A percentile compares a stretch with the other conserved stretches of the same genome.
Conservation (phyloP, 257 asterid genomes). For the Hygrophila difformis region DNA sequence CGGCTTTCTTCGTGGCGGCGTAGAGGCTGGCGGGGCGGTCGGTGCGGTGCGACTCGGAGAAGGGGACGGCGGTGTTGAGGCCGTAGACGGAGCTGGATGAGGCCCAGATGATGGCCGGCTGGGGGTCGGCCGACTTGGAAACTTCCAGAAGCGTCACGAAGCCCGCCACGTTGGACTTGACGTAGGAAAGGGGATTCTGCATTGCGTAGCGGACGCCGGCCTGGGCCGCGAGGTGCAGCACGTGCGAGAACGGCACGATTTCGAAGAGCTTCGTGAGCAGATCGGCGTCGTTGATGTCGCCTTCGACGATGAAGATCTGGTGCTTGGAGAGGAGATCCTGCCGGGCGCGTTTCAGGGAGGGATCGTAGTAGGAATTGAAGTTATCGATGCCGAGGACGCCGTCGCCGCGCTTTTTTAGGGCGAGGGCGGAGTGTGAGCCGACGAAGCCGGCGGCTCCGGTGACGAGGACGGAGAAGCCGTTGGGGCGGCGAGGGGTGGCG, state of each 20-base stretch:
- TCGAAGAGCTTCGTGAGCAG: slow-evolving; percentile 60
- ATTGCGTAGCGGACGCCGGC: slow-evolving; percentile 99
- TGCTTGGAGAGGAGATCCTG: slow-evolving; percentile 37
- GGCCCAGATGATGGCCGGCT: slow-evolving; percentile 95
- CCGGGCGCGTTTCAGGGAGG: slow-evolving; percentile 57
- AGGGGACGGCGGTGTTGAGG: slow-evolving; percentile 59
- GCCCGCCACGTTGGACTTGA: slow-evolving; percentile 70
- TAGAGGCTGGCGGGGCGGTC: slow-evolving; percentile 91
- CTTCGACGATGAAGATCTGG: slow-evolving; percentile 58
- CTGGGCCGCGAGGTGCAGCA: slow-evolving; percentile 87
- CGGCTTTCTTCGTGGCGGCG: slow-evolving; percentile 95
- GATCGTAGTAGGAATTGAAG: slow-evolving; percentile 86
- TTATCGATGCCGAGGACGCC: slow-evolving; percentile 86
- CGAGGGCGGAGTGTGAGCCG: slow-evolving; percentile 76
- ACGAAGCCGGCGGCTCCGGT: slow-evolving; percentile 96
- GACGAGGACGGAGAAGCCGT: slow-evolving; percentile 75
- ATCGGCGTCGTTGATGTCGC: slow-evolving; percentile 58
- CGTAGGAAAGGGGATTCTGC: slow-evolving; percentile 78
- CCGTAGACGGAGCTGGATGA: slow-evolving; percentile 89
- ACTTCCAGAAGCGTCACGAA: slow-evolving; percentile 74
- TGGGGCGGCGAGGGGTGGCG: slow-evolving; percentile 70
- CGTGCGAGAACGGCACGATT: slow-evolving; percentile 67
- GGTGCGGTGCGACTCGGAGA: slow-evolving; percentile 62
- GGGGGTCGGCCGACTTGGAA: slow-evolving; percentile 74
- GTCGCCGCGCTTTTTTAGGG: slow-evolving; percentile 77